A percentile compares a stretch with the other conserved stretches of the same genome.
Evolutionary conservation across 2,329 filamentous ascomycete genomes (phyloP).

Genomic region (Pseudogymnoascus sp.): DNA sequence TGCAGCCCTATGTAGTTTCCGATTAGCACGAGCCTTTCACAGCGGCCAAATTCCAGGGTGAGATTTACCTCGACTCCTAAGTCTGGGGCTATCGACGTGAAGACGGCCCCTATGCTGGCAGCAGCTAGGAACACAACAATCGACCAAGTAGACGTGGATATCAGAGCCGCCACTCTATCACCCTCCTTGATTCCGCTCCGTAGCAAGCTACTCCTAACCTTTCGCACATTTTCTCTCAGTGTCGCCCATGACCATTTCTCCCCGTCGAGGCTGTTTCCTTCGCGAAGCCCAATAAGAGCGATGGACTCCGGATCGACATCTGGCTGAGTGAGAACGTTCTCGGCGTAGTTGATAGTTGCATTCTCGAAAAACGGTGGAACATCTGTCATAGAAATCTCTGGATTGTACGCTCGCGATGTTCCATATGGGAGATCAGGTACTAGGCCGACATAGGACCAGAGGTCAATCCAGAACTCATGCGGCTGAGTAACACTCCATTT

Average conservation of each 20-base stretch:
- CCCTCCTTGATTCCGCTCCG: slow-evolving; percentile 5
- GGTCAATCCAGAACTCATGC: slow-evolving; percentile 11
- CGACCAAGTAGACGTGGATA: slow-evolving; percentile 2
- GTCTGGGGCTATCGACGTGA: slow-evolving; percentile 3
- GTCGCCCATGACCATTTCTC: slow-evolving; percentile 9
- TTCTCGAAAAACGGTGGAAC: slow-evolving; percentile 9
- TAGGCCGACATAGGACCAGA: slow-evolving; percentile 9
- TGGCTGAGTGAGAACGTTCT: slow-evolving; percentile 10
- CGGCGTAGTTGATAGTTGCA: slow-evolving; percentile 10
- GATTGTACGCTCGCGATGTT: slow-evolving; percentile 9
- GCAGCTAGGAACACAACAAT: slow-evolving; percentile 1
- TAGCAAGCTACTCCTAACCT: slow-evolving; percentile 6
- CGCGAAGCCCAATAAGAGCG: slow-evolving; percentile 8
- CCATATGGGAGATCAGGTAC: slow-evolving; percentile 2
- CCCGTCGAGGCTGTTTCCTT: slow-evolving; percentile 7
- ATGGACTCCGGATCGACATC: not conserved
- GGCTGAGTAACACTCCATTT: slow-evolving; percentile 9
- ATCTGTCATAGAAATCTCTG: slow-evolving; percentile 9
- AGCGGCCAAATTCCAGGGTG: not conserved
- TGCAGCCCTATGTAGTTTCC: not conserved
- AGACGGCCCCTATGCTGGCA: not conserved
- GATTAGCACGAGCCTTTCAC: not conserved
- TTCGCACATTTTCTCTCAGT: slow-evolving; percentile 9
- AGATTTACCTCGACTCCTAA: slow-evolving; percentile 2
- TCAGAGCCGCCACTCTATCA: not conserved